Evolutionary conservation across 2,329 filamentous ascomycete species (phyloP), one percentile per base, ranked within the genome.

Genomic region (Pseudogymnoascus sp.): DNA sequence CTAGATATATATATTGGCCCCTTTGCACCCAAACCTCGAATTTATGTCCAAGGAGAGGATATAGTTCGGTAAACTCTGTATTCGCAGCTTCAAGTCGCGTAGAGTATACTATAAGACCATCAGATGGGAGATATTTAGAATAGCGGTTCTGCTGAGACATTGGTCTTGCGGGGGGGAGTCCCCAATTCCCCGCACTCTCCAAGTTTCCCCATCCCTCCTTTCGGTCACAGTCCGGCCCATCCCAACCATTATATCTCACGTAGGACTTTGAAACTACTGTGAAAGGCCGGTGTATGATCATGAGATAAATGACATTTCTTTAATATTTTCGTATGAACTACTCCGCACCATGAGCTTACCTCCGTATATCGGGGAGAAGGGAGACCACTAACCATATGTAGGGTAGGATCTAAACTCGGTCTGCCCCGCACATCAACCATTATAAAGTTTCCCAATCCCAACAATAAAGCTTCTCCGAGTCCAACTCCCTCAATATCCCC

Each of bases 141-240:
- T 22, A 33, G 11, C 28, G 11, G 28, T 56, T 33, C 11, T 56
- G 50, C 28, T 33, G 50, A 8, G 28, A 4, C 28, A 33, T 56
- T 33, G 26, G 46, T 56, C 22, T 56, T 56, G 50, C 50, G 50
- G 50, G 50, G 50, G 11, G 28, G 22, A 56, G 28, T 14, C 28
- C 50, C 50, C 50, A 56, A 56, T 12, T 56, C 50, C 50, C 50
- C 50, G 50, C 50, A 56, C 16, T 56, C 50, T 31, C 50, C 50
- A 56, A 56, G 50, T 14, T 56, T 35, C 50, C 46, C 50, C 28
- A 56, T 56, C 14, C 31, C 24, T 14, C 24, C 14, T 35, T 53
- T 35, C 35, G 8, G n/a, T 10, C 16, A 33, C 26, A 2, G 8
- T 22, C 35, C 6, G 14, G 6, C 16, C 50, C 50, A 56, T 31